These are phyloP conservation scores for Solanum corneliomulleri DNA, from an alignment of 257 asterid species.

Conservation along the genomic window DNA sequence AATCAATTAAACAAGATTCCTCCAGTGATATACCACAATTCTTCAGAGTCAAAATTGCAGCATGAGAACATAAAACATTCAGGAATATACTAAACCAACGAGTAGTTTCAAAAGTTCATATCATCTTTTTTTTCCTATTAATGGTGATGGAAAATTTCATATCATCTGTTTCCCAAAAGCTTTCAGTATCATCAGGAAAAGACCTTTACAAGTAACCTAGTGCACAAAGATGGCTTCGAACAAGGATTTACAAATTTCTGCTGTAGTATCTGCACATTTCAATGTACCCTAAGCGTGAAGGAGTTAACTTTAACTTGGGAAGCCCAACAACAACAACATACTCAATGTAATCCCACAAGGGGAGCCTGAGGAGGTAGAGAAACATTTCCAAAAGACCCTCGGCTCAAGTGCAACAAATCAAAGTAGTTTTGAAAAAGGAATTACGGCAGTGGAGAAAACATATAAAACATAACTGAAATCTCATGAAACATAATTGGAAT, in stretches of 20 bases:
- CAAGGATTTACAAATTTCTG: not conserved
- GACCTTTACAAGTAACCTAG: not conserved
- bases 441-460: not conserved
- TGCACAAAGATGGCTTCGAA: not conserved
- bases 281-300: not conserved
- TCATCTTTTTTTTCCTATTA: not conserved
- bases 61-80: not conserved
- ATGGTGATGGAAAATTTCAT: not conserved
- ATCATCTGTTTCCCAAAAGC: not conserved
- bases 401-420: not conserved
- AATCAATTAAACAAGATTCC: not conserved
- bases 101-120: not conserved
- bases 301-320: not conserved
- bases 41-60: not conserved
- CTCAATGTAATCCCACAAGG: not conserved
- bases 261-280: not conserved
- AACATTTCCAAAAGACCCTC: not conserved
- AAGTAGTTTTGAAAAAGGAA: not conserved
- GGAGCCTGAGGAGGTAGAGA: not conserved
- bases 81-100: not conserved
- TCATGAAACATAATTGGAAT: not conserved
- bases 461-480: not conserved
- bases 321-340: not conserved
- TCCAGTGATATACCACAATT: not conserved
- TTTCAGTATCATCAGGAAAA: not conserved